These are phyloP conservation scores for Nigrospora oryzae DNA, from an alignment of 2,329 filamentous ascomycete species.

Conservation along the genomic window DNA sequence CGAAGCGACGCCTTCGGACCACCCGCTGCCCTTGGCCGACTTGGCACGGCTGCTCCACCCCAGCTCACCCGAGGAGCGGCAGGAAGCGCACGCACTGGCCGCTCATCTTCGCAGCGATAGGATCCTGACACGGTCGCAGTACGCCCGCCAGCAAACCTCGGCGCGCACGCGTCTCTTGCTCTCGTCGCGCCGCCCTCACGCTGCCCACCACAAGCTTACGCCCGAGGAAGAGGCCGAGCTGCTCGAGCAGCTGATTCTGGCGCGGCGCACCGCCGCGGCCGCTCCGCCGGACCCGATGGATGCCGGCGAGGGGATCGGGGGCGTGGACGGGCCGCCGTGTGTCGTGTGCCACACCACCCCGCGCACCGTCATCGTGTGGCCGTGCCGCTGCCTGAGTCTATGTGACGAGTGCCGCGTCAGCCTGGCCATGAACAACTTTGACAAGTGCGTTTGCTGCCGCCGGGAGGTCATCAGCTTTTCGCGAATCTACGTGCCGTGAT, in stretches of 20 bases:
- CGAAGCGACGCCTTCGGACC: slow-evolving; percentile 54
- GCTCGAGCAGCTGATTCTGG: slow-evolving; percentile 52
- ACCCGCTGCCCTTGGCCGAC: slow-evolving; percentile 55
- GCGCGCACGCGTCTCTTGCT: slow-evolving; percentile 63
- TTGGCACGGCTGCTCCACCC: slow-evolving; percentile 80
- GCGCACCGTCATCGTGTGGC: slow-evolving; percentile 89
- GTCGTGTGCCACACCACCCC: slow-evolving; percentile 88
- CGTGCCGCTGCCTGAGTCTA: slow-evolving; percentile 85
- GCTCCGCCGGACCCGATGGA: slow-evolving; percentile 11
- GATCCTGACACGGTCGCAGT: slow-evolving; percentile 76
- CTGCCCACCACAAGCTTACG: slow-evolving; percentile 28
- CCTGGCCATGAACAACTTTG: slow-evolving; percentile 93
- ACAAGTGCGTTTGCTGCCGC: slow-evolving; percentile 90
- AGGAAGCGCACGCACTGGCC: slow-evolving; percentile 74
- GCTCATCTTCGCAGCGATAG: slow-evolving; percentile 65
- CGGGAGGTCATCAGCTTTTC: slow-evolving; percentile 84
- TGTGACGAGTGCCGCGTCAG: slow-evolving; percentile 94
- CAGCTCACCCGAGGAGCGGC: slow-evolving; percentile 63
- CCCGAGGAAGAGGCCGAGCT: slow-evolving; percentile 52
- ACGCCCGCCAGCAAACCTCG: slow-evolving; percentile 56
- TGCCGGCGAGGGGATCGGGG: slow-evolving; percentile 64
- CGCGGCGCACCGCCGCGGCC: slow-evolving; percentile 26
- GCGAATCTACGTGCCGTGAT: slow-evolving; percentile 75
- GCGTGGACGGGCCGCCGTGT: slow-evolving; percentile 70
- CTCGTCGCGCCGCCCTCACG: slow-evolving; percentile 30